These are phyloP conservation scores for Claviceps sp. DNA, from an alignment of 2,329 filamentous ascomycete species.

Conservation along the genomic window DNA sequence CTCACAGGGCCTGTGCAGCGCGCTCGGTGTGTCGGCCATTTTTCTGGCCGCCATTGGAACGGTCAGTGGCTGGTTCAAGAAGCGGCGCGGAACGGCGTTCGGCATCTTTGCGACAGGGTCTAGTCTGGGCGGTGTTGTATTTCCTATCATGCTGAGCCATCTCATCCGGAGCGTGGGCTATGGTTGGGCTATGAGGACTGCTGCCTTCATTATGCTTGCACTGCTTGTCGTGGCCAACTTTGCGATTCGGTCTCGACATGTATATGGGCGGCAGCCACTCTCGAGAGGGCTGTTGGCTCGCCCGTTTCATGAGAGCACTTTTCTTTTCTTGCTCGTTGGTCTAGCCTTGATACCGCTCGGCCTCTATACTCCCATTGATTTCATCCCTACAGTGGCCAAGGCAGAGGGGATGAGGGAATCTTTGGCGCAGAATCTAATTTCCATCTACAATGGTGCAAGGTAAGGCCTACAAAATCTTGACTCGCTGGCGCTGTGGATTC, in stretches of 20 bases:
- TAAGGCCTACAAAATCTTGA: not conserved
- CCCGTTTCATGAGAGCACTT: constrained; percentile 14
- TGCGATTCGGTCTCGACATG: constrained; percentile 17
- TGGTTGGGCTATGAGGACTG: constrained; percentile 26
- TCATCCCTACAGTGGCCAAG: constrained; percentile 10
- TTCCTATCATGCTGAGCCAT: constrained; percentile 25
- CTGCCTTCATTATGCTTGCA: constrained; percentile 23
- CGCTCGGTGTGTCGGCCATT: constrained; percentile 22
- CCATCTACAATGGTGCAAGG: constrained; percentile 13
- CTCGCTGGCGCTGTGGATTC: no score
- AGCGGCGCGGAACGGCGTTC: constrained; percentile 21
- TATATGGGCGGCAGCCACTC: not conserved
- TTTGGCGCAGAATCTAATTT: constrained; percentile 12
- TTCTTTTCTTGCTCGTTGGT: constrained; percentile 13
- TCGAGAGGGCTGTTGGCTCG: constrained; percentile 3
- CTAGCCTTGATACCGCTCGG: constrained; percentile 18
- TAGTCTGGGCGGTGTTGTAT: constrained; percentile 24
- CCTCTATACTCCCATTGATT: constrained; percentile 18
- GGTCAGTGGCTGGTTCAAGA: constrained; percentile 21
- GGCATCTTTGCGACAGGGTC: constrained; percentile 23
- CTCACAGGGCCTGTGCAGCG: constrained; percentile 23
- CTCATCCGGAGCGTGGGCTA: constrained; percentile 23
- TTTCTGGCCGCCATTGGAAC: constrained; percentile 20
- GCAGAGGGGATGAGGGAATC: constrained; percentile 8
- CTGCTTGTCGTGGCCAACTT: constrained; percentile 20